Evolutionary conservation across 1,284 basidiomycete species (phyloP), one percentile per base, ranked within the genome.

Genomic region (Coniophora puteana): DNA sequence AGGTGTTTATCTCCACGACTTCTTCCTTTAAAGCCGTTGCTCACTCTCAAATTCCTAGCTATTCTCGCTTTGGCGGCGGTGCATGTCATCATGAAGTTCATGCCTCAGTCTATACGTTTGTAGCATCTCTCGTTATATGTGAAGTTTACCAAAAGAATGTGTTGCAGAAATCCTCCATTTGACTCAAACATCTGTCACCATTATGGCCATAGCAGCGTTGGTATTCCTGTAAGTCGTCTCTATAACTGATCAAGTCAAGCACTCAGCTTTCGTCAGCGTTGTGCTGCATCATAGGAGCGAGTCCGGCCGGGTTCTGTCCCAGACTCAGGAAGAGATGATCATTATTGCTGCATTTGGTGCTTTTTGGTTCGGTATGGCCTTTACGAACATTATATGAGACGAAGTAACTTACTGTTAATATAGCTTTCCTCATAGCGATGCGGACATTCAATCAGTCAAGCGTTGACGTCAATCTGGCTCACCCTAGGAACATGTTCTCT

Each of bases 111-210:
- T 25, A 57, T 71, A 46, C 66, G 74, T 72, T 65, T 49, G 71
- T 58, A 16, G 38, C 40, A 27, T 25, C 41, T 42, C 41, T 25
- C 25, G 30, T 40, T 36, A 13, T 35, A 22, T 16, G 22, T 47
- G 22, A 28, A 32, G 35, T 20, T 18, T 40, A 4, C 20, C 18
- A 35, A 44, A 40, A 42, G 29, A 46, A 31, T 21, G 18, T 43
- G 38, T 26, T 42, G 6, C 45, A 88, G 85, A 81, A 64, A 74
- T 77, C 21, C 71, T 81, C 51, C 80, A 81, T 49, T 53, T 86
- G 52, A 80, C 79, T 40, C 86, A 89, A 58, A 80, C 79, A n/a
- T 74, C 76, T 1, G 76, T 89, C 27, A 80, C 84, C 8, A 69
- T 81, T 36, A 63, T 87, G 13, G 78, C 80, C 16, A 72, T 87